Evolutionary conservation across 139 green algal genomes (phyloP).

Genomic region (Edaphochlamys debaryana): DNA sequence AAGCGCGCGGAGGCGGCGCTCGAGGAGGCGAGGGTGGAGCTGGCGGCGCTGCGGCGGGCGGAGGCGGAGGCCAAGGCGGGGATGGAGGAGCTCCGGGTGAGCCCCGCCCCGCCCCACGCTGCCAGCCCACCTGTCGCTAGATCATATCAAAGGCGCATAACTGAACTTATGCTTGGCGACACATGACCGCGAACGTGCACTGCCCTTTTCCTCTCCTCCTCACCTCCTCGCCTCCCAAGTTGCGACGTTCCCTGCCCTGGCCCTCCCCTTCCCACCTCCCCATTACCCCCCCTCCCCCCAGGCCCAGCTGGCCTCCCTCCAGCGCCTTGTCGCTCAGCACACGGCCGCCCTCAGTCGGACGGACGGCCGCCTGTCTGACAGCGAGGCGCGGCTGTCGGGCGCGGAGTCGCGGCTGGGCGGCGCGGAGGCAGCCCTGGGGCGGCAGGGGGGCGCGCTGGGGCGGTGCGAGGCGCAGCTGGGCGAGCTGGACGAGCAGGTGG

Average conservation of each 20-base stretch:
- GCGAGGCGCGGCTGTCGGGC: too few relatives aligned
- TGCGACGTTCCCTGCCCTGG: too few relatives aligned
- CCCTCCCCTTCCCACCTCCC: too few relatives aligned
- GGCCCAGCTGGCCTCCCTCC: conserved; percentile 15
- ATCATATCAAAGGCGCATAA: too few relatives aligned
- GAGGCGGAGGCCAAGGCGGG: conserved; percentile 1
- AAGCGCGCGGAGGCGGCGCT: background rate
- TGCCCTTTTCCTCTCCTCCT: too few relatives aligned
- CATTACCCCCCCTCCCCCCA: background rate
- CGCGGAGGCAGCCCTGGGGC: background rate
- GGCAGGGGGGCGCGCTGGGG: background rate
- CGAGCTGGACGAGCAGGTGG: background rate
- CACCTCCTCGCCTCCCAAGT: too few relatives aligned
- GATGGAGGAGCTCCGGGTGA: conserved; percentile 27
- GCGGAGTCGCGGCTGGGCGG: background rate
- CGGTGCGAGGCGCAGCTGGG: background rate
- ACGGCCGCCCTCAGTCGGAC: background rate
- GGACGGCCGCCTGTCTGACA: too few relatives aligned
- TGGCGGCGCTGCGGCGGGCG: background rate
- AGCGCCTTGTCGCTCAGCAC: conserved; percentile 2
- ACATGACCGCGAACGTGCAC: too few relatives aligned
- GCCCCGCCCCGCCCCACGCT: background rate
- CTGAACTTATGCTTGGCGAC: too few relatives aligned
- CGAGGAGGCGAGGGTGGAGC: background rate
- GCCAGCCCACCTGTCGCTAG: background rate